Percentiles rank a stretch among this genome's conserved stretches.
Evolutionary conservation across 2,329 filamentous ascomycete species (phyloP).

Genomic region (Zymoseptoria passerinii): DNA sequence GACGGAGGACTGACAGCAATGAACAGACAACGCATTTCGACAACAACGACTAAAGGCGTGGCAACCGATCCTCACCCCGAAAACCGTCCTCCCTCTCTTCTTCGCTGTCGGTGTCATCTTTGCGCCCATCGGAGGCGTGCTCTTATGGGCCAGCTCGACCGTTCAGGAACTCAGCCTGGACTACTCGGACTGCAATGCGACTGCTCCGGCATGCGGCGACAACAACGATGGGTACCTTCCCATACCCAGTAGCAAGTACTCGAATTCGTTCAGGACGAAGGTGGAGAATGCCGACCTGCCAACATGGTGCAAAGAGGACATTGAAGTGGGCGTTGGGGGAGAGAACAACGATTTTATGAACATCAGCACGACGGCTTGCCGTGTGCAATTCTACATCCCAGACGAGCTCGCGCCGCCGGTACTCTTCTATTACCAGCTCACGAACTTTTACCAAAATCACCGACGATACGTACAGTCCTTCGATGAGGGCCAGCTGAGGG

Average conservation of each 20-base stretch:
- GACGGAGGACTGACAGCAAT: constrained; percentile 12
- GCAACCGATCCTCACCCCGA: constrained; percentile 95
- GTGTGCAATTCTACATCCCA: constrained; percentile 69
- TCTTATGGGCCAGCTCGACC: constrained; percentile 76
- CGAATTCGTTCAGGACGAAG: constrained; percentile 59
- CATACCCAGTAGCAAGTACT: constrained; percentile 53
- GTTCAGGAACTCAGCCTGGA: constrained; percentile 86
- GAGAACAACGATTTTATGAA: constrained; percentile 11
- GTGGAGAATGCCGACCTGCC: constrained; percentile 21
- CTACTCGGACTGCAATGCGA: constrained; percentile 67
- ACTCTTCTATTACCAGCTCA: constrained; percentile 87
- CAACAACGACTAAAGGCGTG: constrained; percentile 97
- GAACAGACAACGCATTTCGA: constrained; percentile 82
- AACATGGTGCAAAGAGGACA: constrained; percentile 22
- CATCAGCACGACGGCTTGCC: constrained; percentile 50
- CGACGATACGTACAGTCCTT: constrained; percentile 90
- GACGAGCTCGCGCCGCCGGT: constrained; percentile 73
- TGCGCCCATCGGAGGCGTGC: constrained; percentile 78
- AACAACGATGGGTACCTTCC: constrained; percentile 29
- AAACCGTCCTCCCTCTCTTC: constrained; percentile 85
- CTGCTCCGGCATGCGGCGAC: constrained; percentile 39
- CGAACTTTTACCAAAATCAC: constrained; percentile 99
- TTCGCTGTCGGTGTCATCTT: constrained; percentile 87
- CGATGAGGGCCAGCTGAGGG: constrained; percentile 73
- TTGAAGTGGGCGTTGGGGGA: constrained; percentile 18